Conservation (phyloP, 768 basidiomycete genomes). For the Candolleomyces eurysporus region DNA sequence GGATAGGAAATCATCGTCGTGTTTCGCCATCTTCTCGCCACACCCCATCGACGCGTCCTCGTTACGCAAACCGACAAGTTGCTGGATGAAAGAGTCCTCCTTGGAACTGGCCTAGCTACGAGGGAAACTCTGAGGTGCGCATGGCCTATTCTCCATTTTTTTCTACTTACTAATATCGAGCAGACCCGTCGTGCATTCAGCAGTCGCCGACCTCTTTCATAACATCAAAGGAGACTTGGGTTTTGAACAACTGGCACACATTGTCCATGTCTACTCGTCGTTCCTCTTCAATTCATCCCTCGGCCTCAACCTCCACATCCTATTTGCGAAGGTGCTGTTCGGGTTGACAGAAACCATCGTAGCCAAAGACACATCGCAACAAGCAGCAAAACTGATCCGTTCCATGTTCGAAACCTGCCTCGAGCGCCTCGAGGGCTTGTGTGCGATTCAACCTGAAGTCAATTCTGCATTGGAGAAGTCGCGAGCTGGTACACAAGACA, state of each 20-base stretch:
- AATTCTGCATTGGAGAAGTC: conserved; percentile 43
- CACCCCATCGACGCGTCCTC: conserved; percentile 74
- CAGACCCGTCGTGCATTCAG: conserved; percentile 80
- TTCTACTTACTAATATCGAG: conserved; percentile 3
- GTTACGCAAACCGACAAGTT: conserved; percentile 85
- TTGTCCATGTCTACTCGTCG: conserved; percentile 82
- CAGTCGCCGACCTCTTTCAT: conserved; percentile 91
- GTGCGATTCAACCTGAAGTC: conserved; percentile 58
- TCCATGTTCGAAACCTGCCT: conserved; percentile 82
- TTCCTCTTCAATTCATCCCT: conserved; percentile 88
- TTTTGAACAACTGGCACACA: conserved; percentile 67
- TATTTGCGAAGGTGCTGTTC: conserved; percentile 92
- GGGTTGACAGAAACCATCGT: conserved; percentile 83
- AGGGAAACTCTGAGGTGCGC: conserved; percentile 80
- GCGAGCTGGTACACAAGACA: conserved; percentile 44
- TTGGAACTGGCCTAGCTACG: conserved; percentile 81
- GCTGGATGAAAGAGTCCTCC: conserved; percentile 84
- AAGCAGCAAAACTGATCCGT: conserved; percentile 65
- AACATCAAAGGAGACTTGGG: conserved; percentile 84
- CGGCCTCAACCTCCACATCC: conserved; percentile 76
- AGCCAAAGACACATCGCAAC: conserved; percentile 67
- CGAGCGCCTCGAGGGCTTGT: conserved; percentile 81
- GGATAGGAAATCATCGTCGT: conserved; percentile 87
- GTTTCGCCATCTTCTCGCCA: conserved; percentile 83
- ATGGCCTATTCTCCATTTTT: conserved; percentile 5